A percentile compares a stretch with the other conserved stretches of the same genome.
These are phyloP conservation scores for Metschnikowia chrysomelidarum DNA, from an alignment of 805 yeast species.

Conservation along the genomic window DNA sequence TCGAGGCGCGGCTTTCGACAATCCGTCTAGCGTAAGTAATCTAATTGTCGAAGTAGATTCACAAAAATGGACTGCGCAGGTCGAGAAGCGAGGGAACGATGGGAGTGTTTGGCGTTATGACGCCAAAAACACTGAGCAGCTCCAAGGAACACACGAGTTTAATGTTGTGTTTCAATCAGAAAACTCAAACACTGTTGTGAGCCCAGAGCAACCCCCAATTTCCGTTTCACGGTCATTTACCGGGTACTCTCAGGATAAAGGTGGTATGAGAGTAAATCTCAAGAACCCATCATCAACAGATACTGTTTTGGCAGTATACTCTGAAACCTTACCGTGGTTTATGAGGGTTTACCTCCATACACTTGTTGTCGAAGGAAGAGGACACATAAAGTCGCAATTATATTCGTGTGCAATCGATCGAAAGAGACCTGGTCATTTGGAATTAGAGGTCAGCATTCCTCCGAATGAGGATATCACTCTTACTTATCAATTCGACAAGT, in stretches of 20 bases:
- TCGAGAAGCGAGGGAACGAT: constrained; percentile 19
- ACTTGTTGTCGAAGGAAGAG: constrained; percentile 31
- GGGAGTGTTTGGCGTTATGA: constrained; percentile 2
- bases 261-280: constrained; percentile 80
- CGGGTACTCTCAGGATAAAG: constrained; percentile 88
- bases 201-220: constrained; percentile 52
- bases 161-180: constrained; percentile 43
- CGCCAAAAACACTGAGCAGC: constrained; percentile 9
- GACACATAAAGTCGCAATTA: constrained; percentile 49
- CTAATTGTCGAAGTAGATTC: constrained; percentile 36
- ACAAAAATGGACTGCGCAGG: constrained; percentile 47
- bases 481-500: constrained; percentile 81
- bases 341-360: constrained; percentile 81
- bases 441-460: constrained; percentile 64
- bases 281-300: constrained; percentile 55
- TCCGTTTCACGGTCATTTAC: constrained; percentile 81
- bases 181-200: constrained; percentile 42
- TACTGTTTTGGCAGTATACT: constrained; percentile 55
- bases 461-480: constrained; percentile 57
- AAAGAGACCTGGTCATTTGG: constrained; percentile 77
- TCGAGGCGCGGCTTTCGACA: constrained; percentile 61
- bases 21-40: constrained; percentile 27
- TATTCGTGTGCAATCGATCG: constrained; percentile 82
- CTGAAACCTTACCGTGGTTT: constrained; percentile 91
- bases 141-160: constrained; percentile 22